Evolutionary conservation across 2,329 filamentous ascomycete species (phyloP).

Genomic region (Venturia oleaginea): DNA sequence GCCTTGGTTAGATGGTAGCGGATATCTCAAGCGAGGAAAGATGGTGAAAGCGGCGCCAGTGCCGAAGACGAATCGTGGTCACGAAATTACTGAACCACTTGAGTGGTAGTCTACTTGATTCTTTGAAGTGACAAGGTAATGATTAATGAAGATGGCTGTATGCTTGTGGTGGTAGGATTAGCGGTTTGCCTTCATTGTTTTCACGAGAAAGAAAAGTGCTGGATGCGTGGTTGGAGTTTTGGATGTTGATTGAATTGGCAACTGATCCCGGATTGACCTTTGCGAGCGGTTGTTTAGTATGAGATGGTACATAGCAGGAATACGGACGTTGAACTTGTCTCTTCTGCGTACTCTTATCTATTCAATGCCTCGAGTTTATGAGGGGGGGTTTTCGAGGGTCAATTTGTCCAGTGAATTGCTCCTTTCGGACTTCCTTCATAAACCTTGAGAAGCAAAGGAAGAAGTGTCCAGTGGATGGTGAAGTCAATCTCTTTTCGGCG

Average conservation of each 20-base stretch:
- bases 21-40: constrained; percentile 56
- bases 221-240: background rate
- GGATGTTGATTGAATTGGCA: background rate
- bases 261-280: background rate
- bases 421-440: background rate
- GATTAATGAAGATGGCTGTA: background rate
- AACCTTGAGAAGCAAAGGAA: background rate
- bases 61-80: constrained; percentile 80
- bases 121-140: background rate
- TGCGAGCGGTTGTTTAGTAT: background rate
- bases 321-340: no score
- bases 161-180: background rate
- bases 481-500: background rate
- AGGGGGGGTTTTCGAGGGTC: background rate
- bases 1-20: constrained; percentile 84
- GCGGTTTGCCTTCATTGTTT: background rate
- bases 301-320: background rate
- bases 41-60: constrained; percentile 60
- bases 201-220: background rate
- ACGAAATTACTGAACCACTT: constrained; percentile 73
- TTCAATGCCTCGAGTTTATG: background rate
- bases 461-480: background rate
- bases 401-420: background rate
- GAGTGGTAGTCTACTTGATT: constrained; percentile 56
- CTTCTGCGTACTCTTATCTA: no score